Evolutionary conservation across 2,329 filamentous ascomycete species (phyloP), one percentile per base, ranked within the genome.

Genomic region (Zarea fungicola): DNA sequence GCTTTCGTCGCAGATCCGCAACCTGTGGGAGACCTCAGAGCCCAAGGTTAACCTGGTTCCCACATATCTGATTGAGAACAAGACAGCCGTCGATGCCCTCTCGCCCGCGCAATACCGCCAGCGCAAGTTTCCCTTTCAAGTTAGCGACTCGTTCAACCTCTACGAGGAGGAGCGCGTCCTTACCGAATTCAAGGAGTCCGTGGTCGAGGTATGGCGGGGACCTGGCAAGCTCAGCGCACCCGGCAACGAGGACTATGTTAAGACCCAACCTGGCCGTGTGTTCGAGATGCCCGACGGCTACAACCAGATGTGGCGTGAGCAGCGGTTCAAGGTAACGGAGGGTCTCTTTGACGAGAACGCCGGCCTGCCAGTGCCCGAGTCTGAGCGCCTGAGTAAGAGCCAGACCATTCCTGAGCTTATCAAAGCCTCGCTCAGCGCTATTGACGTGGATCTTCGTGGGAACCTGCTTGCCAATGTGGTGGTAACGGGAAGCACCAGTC

Each of bases 231-330:
- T 89, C 59, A 66, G 67, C 35, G 69, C 66, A 56, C 78, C 71
- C 19, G 82, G 84, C 31, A 95, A 92, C 63, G 83, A 93, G 62
- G 91, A 96, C 35, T 75, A 82, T 41, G 84, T 84, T 50, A 84
- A 80, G 64, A 76, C 71, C 37, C 82, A 84, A 55, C 88, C 89
- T 1, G 88, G 89, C 34, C 85, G 89, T 45, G 87, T 93, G 10
- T 99, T 96, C 61, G 93, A 99, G 73, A 93, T 99, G 80, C 93
- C 93, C 9, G 89, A 97, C 63, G 93, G 93, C 43, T 91, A 86
- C 72, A 99, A 97, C 73, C 88, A 95, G 66, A 86, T 96, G 69
- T 99, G 96, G 75, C 85, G 88, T 54, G 79, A 85, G 49, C 91
- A 96, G 66, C 84, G 93, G 43, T 96, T 86, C 77, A 82, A 83